These are phyloP conservation scores for Tubosaeta brunneosetosa DNA, from an alignment of 768 basidiomycete genomes.

Conservation along the genomic window DNA sequence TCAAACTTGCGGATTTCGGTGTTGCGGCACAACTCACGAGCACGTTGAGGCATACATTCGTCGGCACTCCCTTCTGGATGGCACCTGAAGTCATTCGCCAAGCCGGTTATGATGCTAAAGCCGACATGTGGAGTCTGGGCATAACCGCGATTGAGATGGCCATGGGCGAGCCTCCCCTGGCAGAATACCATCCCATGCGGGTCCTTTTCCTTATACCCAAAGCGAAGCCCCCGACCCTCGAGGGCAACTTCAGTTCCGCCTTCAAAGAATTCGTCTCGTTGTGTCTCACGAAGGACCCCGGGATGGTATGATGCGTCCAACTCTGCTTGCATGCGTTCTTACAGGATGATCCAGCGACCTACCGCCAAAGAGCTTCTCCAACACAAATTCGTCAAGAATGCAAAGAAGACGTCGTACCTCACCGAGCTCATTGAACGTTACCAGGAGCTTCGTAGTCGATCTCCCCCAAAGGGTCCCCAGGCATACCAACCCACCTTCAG, in stretches of 20 bases:
- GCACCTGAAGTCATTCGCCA: slow-evolving; percentile 98
- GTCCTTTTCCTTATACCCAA: slow-evolving; percentile 98
- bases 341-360: slow-evolving; percentile 59
- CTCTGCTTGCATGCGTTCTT: slow-evolving; percentile 1
- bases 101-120: slow-evolving; percentile 92
- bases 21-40: slow-evolving; percentile 96
- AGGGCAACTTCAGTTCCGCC: slow-evolving; percentile 74
- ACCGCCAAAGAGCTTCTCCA: slow-evolving; percentile 89
- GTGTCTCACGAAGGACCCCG: slow-evolving; percentile 92
- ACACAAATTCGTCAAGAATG: slow-evolving; percentile 86
- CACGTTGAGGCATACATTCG: slow-evolving; percentile 94
- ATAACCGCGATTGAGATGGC: slow-evolving; percentile 99
- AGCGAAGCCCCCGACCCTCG: slow-evolving; percentile 86
- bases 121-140: slow-evolving; percentile 97
- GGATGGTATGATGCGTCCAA: slow-evolving; percentile 45
- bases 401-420: slow-evolving; percentile 77
- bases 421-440: slow-evolving; percentile 86
- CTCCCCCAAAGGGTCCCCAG: slow-evolving; percentile 52
- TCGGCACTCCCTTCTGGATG: slow-evolving; percentile 98
- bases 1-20: slow-evolving; percentile 98
- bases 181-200: slow-evolving; percentile 98
- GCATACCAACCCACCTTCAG: slow-evolving; percentile 54
- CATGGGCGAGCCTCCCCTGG: slow-evolving; percentile 92
- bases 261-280: slow-evolving; percentile 92
- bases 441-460: slow-evolving; percentile 67